Percentiles rank a stretch among this genome's conserved stretches.
Evolutionary conservation across 768 basidiomycete genomes (phyloP).

Genomic region (Paxillus ammoniavirescens): DNA sequence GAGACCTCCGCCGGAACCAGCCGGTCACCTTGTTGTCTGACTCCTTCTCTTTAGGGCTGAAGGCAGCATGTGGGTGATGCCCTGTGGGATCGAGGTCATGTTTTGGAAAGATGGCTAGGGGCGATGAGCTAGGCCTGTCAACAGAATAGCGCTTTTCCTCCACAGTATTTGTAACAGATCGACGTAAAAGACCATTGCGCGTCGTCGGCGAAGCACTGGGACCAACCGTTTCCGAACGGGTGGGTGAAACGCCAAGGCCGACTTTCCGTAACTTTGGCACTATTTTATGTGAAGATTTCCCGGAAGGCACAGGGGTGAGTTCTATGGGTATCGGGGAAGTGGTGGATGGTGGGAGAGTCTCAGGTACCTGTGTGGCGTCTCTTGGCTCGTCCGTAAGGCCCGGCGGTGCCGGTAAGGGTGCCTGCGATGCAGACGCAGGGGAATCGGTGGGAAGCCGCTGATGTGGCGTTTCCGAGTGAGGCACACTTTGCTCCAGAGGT

Average conservation of each 20-base stretch:
- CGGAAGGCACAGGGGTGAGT: constrained; percentile 5
- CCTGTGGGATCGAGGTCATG: constrained; percentile 25
- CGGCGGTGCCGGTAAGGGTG: constrained; percentile 34
- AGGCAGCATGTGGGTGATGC: constrained; percentile 30
- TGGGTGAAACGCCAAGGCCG: constrained; percentile 12
- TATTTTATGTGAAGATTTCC: constrained; percentile 25
- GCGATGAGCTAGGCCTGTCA: constrained; percentile 9
- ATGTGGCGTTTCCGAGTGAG: constrained; percentile 11
- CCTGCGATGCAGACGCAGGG: constrained; percentile 20
- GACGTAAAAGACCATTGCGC: constrained; percentile 23
- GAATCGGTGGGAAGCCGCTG: constrained; percentile 22
- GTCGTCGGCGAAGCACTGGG: constrained; percentile 13
- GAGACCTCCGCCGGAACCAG: constrained; percentile 31
- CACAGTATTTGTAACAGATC: constrained; percentile 16
- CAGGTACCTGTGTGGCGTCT: constrained; percentile 15
- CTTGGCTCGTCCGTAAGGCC: constrained; percentile 33
- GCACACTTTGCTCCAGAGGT: constrained; percentile 16
- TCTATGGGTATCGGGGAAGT: constrained; percentile 24
- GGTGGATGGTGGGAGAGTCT: constrained; percentile 11
- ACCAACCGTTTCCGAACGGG: constrained; percentile 8
- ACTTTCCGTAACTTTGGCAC: constrained; percentile 17
- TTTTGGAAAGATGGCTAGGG: constrained; percentile 19
- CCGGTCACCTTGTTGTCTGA: constrained; percentile 38
- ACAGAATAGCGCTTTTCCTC: constrained; percentile 18
- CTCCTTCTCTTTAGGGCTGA: constrained; percentile 34